Evolutionary conservation across 176 grass and related monocot species (phyloP).

Genomic region (Oryza glumipatula): DNA sequence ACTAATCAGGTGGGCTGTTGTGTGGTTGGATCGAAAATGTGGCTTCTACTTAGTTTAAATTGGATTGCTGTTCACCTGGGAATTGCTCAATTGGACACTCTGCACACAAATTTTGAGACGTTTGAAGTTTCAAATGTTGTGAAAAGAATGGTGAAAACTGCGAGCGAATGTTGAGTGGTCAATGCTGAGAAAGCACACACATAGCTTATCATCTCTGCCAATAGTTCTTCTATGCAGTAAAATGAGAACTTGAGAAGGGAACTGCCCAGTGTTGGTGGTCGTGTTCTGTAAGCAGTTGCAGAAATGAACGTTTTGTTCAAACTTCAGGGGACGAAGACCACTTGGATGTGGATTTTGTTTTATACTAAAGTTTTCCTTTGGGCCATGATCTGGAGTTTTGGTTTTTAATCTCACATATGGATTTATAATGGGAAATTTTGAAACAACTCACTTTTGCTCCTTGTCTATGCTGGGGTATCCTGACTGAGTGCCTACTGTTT

Average conservation of each 20-base stretch:
- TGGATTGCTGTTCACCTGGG: neutral
- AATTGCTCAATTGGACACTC: neutral
- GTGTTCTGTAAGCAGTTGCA: neutral
- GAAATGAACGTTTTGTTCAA: neutral
- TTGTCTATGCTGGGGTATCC: conserved; percentile 7
- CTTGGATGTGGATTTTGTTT: neutral
- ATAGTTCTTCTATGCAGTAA: neutral
- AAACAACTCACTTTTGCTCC: neutral
- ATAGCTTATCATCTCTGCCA: neutral
- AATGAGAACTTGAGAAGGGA: neutral
- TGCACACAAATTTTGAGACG: neutral
- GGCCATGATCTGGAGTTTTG: neutral
- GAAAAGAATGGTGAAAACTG: neutral
- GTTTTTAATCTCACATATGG: neutral
- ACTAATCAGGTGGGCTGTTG: neutral
- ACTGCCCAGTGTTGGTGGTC: neutral
- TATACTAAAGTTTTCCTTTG: neutral
- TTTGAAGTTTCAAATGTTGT: neutral
- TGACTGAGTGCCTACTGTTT: neutral
- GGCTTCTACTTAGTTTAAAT: neutral
- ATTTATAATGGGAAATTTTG: neutral
- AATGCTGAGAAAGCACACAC: neutral
- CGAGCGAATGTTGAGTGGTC: neutral
- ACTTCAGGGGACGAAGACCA: neutral
- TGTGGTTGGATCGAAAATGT: neutral